Evolutionary conservation across 768 basidiomycete genomes (phyloP).

Genomic region (Boletus barrowsii): DNA sequence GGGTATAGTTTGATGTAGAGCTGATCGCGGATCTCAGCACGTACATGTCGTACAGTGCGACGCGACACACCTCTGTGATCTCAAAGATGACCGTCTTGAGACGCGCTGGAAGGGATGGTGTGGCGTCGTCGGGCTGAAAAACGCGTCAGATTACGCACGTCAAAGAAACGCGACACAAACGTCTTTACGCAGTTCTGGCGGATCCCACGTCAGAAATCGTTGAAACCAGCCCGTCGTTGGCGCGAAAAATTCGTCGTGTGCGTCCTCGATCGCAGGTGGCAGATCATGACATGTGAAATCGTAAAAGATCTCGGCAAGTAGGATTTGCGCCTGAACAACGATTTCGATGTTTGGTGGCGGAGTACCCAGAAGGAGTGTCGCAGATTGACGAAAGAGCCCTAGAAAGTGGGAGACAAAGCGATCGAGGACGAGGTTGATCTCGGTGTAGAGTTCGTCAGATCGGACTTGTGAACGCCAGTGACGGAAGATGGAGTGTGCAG

Average conservation of each 20-base stretch:
- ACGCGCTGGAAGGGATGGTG: constrained; percentile 83
- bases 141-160: constrained; percentile 4
- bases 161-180: constrained; percentile 35
- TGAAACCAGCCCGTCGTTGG: constrained; percentile 70
- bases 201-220: constrained; percentile 78
- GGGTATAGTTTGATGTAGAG: constrained; percentile 82
- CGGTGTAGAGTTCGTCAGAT: constrained; percentile 80
- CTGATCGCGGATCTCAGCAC: constrained; percentile 31
- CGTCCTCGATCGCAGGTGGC: constrained; percentile 91
- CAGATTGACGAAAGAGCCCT: constrained; percentile 72
- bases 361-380: constrained; percentile 45
- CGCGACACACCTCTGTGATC: constrained; percentile 67
- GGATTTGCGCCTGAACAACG: constrained; percentile 70
- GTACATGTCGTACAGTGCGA: neutral
- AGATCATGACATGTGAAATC: constrained; percentile 95
- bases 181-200: constrained; percentile 61
- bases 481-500: constrained; percentile 93
- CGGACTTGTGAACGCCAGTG: constrained; percentile 92
- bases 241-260: constrained; percentile 78
- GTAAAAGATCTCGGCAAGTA: constrained; percentile 85
- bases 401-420: constrained; percentile 86
- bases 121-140: constrained; percentile 70
- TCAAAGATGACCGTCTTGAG: constrained; percentile 89
- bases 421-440: constrained; percentile 86
- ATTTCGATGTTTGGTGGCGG: constrained; percentile 41